These are phyloP conservation scores for Wakefieldia striispora DNA, from an alignment of 768 basidiomycete species.

Conservation along the genomic window DNA sequence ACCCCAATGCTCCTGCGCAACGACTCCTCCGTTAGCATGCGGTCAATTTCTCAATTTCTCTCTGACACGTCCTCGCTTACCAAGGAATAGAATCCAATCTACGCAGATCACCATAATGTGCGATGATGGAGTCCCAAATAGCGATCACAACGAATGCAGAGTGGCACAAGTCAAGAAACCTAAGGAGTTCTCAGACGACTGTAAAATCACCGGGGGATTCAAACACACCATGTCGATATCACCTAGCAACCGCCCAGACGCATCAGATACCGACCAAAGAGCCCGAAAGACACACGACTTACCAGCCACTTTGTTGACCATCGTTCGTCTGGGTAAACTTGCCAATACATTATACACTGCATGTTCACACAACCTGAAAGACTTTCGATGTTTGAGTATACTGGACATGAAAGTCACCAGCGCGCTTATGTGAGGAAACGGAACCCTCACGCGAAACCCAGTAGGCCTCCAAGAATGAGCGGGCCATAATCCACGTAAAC, in stretches of 20 bases:
- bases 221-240: constrained; percentile 17
- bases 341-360: constrained; percentile 27
- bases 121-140: constrained; percentile 25
- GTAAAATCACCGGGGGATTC: background rate
- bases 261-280: background rate
- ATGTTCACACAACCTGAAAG: constrained; percentile 27
- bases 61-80: constrained; percentile 4
- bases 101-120: constrained; percentile 15
- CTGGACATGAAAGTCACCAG: background rate
- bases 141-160: constrained; percentile 20
- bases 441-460: constrained; percentile 18
- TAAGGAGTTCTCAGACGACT: background rate
- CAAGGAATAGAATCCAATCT: constrained; percentile 19
- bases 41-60: background rate
- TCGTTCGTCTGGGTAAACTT: constrained; percentile 12
- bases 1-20: constrained; percentile 25
- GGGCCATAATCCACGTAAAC: constrained; percentile 15
- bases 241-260: constrained; percentile 10
- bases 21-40: background rate
- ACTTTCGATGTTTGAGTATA: constrained; percentile 5
- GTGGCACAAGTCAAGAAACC: constrained; percentile 26
- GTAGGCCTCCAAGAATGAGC: constrained; percentile 20
- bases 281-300: background rate
- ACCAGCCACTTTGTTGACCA: constrained; percentile 21
- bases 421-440: background rate